Percentiles rank a stretch among this genome's conserved stretches.
Evolutionary conservation across 176 grass and related monocot species (phyloP).

Genomic region (Rhynchospora tenuis): DNA sequence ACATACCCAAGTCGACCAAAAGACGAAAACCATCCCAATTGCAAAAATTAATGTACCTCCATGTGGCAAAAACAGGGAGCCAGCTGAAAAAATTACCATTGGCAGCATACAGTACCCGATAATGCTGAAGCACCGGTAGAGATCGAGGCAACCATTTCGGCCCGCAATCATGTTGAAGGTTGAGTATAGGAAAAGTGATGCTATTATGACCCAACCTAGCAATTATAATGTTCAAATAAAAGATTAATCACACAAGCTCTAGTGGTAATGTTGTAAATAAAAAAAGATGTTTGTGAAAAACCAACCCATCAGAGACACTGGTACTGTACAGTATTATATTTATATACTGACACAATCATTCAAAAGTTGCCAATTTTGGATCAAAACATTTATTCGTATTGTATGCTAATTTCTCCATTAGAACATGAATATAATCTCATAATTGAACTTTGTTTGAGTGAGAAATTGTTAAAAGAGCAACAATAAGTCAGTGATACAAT

Average conservation of each 20-base stretch:
- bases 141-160: slow-evolving; percentile 72
- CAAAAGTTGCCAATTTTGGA: background rate
- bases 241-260: background rate
- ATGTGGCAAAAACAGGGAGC: slow-evolving; percentile 71
- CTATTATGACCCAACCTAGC: slow-evolving; percentile 76
- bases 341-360: background rate
- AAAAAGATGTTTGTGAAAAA: background rate
- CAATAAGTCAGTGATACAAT: background rate
- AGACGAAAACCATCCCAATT: slow-evolving; percentile 62
- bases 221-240: background rate
- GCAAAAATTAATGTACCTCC: slow-evolving; percentile 63
- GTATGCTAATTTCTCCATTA: background rate
- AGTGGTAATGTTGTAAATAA: background rate
- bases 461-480: background rate
- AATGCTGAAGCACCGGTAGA: slow-evolving; percentile 84
- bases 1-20: slow-evolving; percentile 87
- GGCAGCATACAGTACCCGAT: slow-evolving; percentile 95
- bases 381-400: background rate
- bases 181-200: slow-evolving; percentile 81
- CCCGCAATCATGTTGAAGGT: slow-evolving; percentile 82
- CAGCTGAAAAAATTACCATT: slow-evolving; percentile 91
- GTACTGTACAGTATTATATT: too few species aligned
- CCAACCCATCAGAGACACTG: too few species aligned
- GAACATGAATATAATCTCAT: background rate
- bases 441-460: background rate